phyloP scores from a whole-genome alignment of 2,329 filamentous ascomycete genomes.

The Pezicula radicicola region DNA sequence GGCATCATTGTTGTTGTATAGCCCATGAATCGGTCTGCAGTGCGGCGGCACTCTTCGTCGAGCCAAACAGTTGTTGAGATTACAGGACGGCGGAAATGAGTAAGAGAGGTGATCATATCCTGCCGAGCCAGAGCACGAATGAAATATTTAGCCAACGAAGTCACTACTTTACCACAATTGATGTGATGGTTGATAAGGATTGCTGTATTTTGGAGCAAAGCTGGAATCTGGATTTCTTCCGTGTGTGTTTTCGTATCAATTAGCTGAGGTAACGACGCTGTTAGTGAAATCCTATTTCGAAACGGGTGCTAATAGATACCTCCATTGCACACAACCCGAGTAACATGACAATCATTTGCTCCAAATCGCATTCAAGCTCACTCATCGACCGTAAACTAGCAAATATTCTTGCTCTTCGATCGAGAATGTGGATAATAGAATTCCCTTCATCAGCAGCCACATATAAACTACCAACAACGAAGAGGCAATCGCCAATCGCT shows the following conservation, averaged over 20 bases:
- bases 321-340: conserved; percentile 28
- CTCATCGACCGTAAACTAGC: conserved; percentile 22
- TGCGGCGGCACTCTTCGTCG: conserved; percentile 14
- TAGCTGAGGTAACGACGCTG: not conserved
- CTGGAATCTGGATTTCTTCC: conserved; percentile 20
- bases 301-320: conserved; percentile 11
- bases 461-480: conserved; percentile 28
- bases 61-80: conserved; percentile 26
- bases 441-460: conserved; percentile 11
- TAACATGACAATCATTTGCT: conserved; percentile 25
- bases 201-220: conserved; percentile 19
- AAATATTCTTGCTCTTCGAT: conserved; percentile 26
- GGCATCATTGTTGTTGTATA: conserved; percentile 29
- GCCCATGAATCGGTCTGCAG: conserved; percentile 29
- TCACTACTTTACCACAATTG: conserved; percentile 18
- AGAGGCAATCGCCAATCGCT: conserved; percentile 26
- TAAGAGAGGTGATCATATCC: conserved; percentile 28
- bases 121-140: conserved; percentile 29
- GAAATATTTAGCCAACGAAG: conserved; percentile 28
- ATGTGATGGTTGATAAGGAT: conserved; percentile 24
- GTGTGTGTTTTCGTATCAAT: conserved; percentile 6
- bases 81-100: conserved; percentile 17
- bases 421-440: conserved; percentile 20
- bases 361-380: conserved; percentile 18
- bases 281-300: conserved; percentile 1